These are phyloP conservation scores for Aspergillus sp. DNA, from an alignment of 2,329 filamentous ascomycete species.

Conservation along the genomic window DNA sequence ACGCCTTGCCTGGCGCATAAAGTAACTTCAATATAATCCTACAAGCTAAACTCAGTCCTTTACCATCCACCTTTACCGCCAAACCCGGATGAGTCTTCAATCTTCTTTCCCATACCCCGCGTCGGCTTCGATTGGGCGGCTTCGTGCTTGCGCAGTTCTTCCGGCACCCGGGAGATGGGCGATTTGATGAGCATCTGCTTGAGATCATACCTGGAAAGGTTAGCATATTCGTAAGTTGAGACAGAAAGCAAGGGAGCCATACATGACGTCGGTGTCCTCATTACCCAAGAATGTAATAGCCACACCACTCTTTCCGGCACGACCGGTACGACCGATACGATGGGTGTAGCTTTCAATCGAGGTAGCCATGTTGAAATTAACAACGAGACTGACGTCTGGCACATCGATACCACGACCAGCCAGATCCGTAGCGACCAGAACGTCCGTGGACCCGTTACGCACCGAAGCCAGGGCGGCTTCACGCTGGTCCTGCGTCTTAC, in stretches of 20 bases:
- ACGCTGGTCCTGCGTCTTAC: slow-evolving; percentile 96
- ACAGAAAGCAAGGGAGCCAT: slow-evolving; percentile 29
- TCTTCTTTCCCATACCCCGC: slow-evolving; percentile 47
- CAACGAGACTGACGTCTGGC: slow-evolving; percentile 84
- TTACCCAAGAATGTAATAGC: slow-evolving; percentile 92
- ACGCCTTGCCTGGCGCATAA: neutral
- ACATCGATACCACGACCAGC: slow-evolving; percentile 98
- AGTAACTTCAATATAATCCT: neutral
- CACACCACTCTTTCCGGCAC: slow-evolving; percentile 94
- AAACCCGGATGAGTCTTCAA: slow-evolving; percentile 43
- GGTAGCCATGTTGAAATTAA: slow-evolving; percentile 98
- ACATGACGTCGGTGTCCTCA: slow-evolving; percentile 87
- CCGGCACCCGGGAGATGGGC: slow-evolving; percentile 80
- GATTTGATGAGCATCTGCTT: slow-evolving; percentile 96
- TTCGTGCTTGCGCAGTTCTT: slow-evolving; percentile 86
- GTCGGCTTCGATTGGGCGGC: slow-evolving; percentile 80
- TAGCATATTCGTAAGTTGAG: slow-evolving; percentile 13
- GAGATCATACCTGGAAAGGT: slow-evolving; percentile 66
- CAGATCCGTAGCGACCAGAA: slow-evolving; percentile 92
- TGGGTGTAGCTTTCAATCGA: slow-evolving; percentile 96
- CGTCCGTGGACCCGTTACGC: slow-evolving; percentile 74
- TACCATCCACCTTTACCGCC: slow-evolving; percentile 39
- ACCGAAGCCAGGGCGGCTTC: slow-evolving; percentile 88
- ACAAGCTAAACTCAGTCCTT: neutral
- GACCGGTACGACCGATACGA: slow-evolving; percentile 92